Base-by-base conservation (phyloP, 2,329 filamentous ascomycete genomes). In the Colletotrichum destructivum region DNA sequence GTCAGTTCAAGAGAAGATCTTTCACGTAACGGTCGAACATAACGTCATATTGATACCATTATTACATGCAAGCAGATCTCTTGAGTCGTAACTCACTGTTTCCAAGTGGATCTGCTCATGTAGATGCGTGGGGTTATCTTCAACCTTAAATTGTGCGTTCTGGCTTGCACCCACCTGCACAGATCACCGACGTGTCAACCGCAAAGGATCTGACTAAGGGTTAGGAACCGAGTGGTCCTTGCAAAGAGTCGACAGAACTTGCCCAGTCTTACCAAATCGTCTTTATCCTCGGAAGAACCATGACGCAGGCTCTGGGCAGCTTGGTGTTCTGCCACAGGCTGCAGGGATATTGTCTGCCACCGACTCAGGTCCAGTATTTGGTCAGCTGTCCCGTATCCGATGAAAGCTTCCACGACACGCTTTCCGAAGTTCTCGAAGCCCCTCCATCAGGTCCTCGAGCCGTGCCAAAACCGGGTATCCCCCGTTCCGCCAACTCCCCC, bases 381-480 rank as follows among this genome's bases (percentile, higher is more conserved):
- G 38, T 49, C 21, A 26, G 65, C 35, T 47, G 57, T 60, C n/a
- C 59, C 61, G 26, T 35, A 71, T 71, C 59, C 59, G 59, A 63
- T 42, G 59, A 63, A 40, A 16, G 26, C 42, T 57, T 70, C 42
- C 40, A 42, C 31, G 31, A 52, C 52, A 59, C 21, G 11, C 31
- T 49, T 60, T 40, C 59, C 38, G 69, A 49, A 21, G 23, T 69
- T 71, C 69, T 71, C 65, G 65, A 71, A 69, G 65, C 65, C 65
- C 59, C 44, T 42, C 54, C 46, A 40, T 59, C 12, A 54, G 18
- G 40, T 40, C 59, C 23, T 54, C 54, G 54, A 71, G 31, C 65
- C 40, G 38, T n/a, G 38, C 46, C 65, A 69, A 71, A 59, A 59
- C 54, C 59, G 54, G 69, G 65, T 46, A 23, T 44, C 54, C 54